Conservation (phyloP, 495 filamentous ascomycete species). For the Talaromyces stipitatus region DNA sequence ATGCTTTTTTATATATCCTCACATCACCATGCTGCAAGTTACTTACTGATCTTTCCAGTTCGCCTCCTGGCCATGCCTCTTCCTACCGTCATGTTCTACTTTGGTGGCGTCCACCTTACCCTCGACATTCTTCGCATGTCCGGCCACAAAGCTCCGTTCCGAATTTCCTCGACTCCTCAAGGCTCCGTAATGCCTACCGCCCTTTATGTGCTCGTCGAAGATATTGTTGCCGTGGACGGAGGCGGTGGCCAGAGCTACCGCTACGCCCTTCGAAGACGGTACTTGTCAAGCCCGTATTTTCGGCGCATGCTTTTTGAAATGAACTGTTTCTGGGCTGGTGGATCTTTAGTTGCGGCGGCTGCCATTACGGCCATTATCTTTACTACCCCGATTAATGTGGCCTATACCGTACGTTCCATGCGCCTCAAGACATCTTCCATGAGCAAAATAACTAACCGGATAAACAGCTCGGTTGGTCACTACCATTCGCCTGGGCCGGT, state of each 20-base stretch:
- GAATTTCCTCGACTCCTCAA: constrained; percentile 63
- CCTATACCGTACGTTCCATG: constrained; percentile 56
- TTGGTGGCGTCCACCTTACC: constrained; percentile 46
- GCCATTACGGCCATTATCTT: constrained; percentile 56
- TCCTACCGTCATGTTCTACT: constrained; percentile 52
- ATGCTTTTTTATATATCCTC: constrained; percentile 16
- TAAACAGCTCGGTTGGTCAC: constrained; percentile 50
- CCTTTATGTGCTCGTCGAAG: constrained; percentile 70
- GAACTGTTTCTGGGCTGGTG: constrained; percentile 71
- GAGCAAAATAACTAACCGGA: constrained; percentile 10
- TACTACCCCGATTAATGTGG: constrained; percentile 51
- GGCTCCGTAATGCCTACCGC: constrained; percentile 63
- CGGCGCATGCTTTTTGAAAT: constrained; percentile 62
- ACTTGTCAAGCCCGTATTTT: constrained; percentile 63
- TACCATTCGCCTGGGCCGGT: constrained; percentile 61
- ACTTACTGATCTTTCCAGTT: constrained; percentile 26
- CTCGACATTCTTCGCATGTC: constrained; percentile 37
- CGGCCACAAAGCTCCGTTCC: constrained; percentile 50
- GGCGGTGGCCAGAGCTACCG: constrained; percentile 62
- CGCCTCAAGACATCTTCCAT: neutral
- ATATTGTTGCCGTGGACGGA: constrained; percentile 73
- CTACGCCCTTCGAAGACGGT: constrained; percentile 54
- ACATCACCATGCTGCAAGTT: too few species aligned
- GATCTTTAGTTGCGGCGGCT: constrained; percentile 45
- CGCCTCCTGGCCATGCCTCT: constrained; percentile 56